Evolutionary conservation across 1,284 basidiomycete species (phyloP).

Genomic region (Microbotryum lychnidis-dioicae): DNA sequence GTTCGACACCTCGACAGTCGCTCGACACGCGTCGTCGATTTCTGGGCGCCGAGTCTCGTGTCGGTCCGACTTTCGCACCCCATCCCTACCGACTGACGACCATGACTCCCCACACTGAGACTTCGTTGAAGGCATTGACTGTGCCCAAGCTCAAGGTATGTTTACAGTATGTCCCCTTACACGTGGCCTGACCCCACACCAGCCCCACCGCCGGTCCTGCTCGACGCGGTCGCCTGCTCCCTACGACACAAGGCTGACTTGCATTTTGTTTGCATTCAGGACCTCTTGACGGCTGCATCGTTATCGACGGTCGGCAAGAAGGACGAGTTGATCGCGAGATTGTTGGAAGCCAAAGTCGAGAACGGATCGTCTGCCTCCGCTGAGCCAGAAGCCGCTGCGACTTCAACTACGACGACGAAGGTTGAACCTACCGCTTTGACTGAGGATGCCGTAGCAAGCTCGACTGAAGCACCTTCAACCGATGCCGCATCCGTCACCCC

Average conservation of each 20-base stretch:
- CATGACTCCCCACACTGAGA: slow-evolving; percentile 15
- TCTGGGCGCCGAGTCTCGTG: too few species aligned
- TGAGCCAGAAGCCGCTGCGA: slow-evolving; percentile 1
- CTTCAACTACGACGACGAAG: slow-evolving; percentile 2
- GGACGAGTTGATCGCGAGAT: slow-evolving; percentile 42
- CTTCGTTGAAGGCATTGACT: slow-evolving; percentile 39
- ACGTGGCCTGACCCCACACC: background rate
- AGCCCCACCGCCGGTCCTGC: background rate
- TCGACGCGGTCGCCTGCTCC: background rate
- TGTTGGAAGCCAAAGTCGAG: slow-evolving; percentile 31
- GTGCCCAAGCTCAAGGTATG: slow-evolving; percentile 43
- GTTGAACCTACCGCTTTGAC: background rate
- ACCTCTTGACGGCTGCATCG: slow-evolving; percentile 38
- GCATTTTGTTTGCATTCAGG: slow-evolving; percentile 2
- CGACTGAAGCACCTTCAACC: background rate
- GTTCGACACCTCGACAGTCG: too few species aligned
- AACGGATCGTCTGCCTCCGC: background rate
- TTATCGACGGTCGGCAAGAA: slow-evolving; percentile 42
- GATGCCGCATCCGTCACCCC: slow-evolving; percentile 1
- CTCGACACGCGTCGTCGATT: too few species aligned
- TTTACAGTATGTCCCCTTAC: background rate
- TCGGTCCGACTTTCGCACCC: too few species aligned
- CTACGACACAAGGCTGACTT: background rate
- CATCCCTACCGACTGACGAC: too few species aligned
- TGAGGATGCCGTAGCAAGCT: too few species aligned